These are phyloP conservation scores for Candida silvicultrix DNA, from an alignment of 805 yeast species.

Conservation along the genomic window DNA sequence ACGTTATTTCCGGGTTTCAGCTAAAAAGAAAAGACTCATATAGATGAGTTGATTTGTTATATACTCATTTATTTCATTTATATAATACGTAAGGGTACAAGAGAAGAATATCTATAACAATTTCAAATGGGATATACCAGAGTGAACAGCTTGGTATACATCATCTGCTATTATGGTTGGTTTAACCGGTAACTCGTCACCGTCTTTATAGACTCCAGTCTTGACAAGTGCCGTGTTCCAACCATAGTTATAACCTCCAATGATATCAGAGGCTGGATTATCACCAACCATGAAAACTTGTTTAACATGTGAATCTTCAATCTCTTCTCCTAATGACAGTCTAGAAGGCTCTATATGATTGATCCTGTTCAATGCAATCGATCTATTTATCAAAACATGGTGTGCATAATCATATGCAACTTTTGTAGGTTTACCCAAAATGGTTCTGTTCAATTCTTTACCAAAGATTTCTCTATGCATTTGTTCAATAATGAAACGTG, in stretches of 20 bases:
- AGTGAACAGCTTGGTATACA: conserved; percentile 44
- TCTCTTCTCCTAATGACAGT: conserved; percentile 15
- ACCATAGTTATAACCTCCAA: conserved; percentile 81
- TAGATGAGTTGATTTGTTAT: no score
- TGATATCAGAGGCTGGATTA: conserved; percentile 88
- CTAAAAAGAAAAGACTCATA: background rate
- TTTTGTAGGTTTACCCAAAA: conserved; percentile 77
- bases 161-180: conserved; percentile 47
- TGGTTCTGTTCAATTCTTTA: conserved; percentile 39
- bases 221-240: conserved; percentile 84
- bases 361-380: conserved; percentile 23
- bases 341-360: conserved; percentile 1
- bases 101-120: conserved; percentile 1
- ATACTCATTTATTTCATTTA: no score
- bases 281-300: conserved; percentile 95
- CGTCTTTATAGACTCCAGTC: conserved; percentile 80
- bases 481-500: conserved; percentile 55
- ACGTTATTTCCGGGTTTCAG: no score
- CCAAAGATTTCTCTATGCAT: conserved; percentile 52
- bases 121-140: conserved; percentile 13
- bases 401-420: conserved; percentile 82
- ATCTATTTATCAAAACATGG: conserved; percentile 43
- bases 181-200: conserved; percentile 33
- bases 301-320: conserved; percentile 35
- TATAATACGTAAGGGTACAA: background rate